Base-by-base conservation (phyloP, 2,329 filamentous ascomycete genomes). In the Lachnellula arida region DNA sequence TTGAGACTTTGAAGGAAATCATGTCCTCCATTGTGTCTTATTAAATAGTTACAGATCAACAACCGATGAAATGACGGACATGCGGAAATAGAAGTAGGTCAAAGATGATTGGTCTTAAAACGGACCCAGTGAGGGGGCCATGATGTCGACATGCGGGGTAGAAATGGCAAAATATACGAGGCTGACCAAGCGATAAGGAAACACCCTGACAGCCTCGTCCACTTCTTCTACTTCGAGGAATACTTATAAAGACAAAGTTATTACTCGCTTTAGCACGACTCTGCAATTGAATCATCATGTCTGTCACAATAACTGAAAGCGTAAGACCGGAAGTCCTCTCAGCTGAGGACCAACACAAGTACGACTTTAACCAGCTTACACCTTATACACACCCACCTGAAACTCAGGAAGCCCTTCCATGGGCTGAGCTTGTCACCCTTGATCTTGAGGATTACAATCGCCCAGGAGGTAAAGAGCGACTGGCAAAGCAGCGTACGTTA, bases 361-460 rank as follows among this genome's bases (percentile, higher is more conserved):
- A 63, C 28, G 54, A 60, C 35, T 67, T 63, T 54, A 50, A 54
- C 8, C 65, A 65, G 5, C 65, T 78, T 25, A 70, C 73, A 46
- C 60, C 66, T 48, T 78, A 78, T 53, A 68, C 71, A 2, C 75
- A 78, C 49, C 73, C 75, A 25, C 75, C 76, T 1, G 76, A 75
- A 61, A 78, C 76, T 2, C 76, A 76, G 49, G 74, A 73, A 53
- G 62, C 76, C 9, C 57, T 72, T 9, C 64, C 63, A 15, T 83
- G 79, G 78, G 74, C 79, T 1, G 80, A 82, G 53, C 74, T 82
- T 2, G 73, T 81, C 5, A 82, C 78, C 1, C 74, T 83, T 7
- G 79, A 82, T 54, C 72, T 82, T 0, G 71, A 73, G 40, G 71
- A 75, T 23, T 81, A 76, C 59, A 72, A 74, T 43, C 69, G 72